phyloP scores from a whole-genome alignment of 2,329 filamentous ascomycete genomes.

The Stachybotrys elegans region DNA sequence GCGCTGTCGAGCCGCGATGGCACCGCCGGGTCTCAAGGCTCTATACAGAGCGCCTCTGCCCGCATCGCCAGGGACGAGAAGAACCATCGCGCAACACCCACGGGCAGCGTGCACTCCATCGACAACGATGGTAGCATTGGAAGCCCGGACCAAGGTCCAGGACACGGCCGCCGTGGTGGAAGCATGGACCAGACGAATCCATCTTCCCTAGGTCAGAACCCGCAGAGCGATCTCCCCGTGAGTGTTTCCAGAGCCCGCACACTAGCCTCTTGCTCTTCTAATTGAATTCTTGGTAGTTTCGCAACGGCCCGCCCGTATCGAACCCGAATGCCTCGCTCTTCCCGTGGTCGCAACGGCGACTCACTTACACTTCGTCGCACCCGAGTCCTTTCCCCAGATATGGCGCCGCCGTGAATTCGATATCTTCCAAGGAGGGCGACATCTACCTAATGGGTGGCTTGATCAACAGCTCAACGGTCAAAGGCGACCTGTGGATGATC shows the following conservation, averaged over 20 bases:
- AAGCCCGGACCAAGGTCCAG: constrained; percentile 57
- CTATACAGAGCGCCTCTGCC: constrained; percentile 42
- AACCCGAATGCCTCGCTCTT: constrained; percentile 78
- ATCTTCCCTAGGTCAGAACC: constrained; percentile 19
- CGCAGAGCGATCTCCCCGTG: constrained; percentile 34
- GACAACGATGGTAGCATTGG: constrained; percentile 51
- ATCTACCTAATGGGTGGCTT: constrained; percentile 97
- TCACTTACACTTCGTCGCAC: constrained; percentile 79
- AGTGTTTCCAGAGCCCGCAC: too few relatives aligned
- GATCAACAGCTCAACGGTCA: constrained; percentile 91
- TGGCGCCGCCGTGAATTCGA: constrained; percentile 89
- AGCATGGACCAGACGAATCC: constrained; percentile 43
- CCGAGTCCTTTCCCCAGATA: constrained; percentile 92
- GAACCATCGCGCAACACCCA: constrained; percentile 60
- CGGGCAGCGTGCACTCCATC: constrained; percentile 72
- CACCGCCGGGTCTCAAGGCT: constrained; percentile 40
- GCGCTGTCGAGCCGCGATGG: constrained; percentile 51
- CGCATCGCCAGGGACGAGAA: constrained; percentile 51
- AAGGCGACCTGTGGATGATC: constrained; percentile 96
- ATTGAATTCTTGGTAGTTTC: constrained; percentile 39
- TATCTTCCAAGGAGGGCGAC: constrained; percentile 92
- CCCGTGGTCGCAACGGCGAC: constrained; percentile 86
- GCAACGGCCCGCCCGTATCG: constrained; percentile 44
- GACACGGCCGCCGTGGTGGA: constrained; percentile 48
- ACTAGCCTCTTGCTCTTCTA: constrained; percentile 9